Base-by-base conservation (phyloP, 2,329 filamentous ascomycete genomes). In the Decorospora gaudefroyi region DNA sequence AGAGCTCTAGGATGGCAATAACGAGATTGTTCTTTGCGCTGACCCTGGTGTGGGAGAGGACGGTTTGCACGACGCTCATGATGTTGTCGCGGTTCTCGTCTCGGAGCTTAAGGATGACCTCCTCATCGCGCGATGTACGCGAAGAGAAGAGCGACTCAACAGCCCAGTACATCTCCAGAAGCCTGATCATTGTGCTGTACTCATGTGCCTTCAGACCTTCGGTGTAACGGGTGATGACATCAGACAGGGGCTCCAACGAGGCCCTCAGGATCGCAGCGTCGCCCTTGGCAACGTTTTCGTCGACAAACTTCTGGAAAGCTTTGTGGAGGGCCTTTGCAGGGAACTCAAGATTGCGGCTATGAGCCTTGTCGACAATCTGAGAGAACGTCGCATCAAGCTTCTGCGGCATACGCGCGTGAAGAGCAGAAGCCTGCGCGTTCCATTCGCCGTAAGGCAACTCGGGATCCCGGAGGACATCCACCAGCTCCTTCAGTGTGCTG, bases 81-180 rank as follows among this genome's bases (percentile, higher is more conserved):
- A 95, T 86, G 66, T 95, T 89, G 22, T 97, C 93, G 77, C 92
- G 96, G 79, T 99, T 87, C 76, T 95, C 88, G 57, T 99, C 93
- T 77, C 93, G 87, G 11, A 99, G 87, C 71, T 87, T 89, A 39
- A 99, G 81, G 49, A 99, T 86, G 52, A 96, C 90, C 62, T 95
- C 90, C 69, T 99, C 93, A 55, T 97, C 91, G 58, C 95, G 88
- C 53, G 81, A 81, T 54, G 87, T 87, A 54, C 89, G 86, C 33
- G 87, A 86, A 25, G 89, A 89, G 77, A 99, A 99, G 28, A 95
- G 81, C 54, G 80, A 82, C 79, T 99, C 93, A 6, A 95, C 85
- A 18, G 85, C 79, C 63, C 82, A 87, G 76, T 96, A 99, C 63
- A 86, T 77, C 54, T 90, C 80, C 30, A 99, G 77, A n/a, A 97